phyloP scores from a whole-genome alignment of 2,329 filamentous ascomycete species.

The Pezicula neosporulosa region DNA sequence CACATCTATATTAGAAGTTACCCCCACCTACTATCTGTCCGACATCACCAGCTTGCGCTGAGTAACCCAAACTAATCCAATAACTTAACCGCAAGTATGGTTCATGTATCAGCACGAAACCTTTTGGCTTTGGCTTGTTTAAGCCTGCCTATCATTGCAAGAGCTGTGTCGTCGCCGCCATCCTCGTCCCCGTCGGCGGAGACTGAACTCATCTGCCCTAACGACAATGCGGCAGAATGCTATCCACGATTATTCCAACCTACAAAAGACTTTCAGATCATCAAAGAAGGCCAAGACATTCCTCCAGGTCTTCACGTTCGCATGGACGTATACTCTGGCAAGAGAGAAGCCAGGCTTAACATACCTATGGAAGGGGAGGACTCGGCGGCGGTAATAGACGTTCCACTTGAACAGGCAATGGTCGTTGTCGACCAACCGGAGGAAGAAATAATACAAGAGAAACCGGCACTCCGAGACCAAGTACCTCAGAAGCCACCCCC shows the following conservation, averaged over 20 bases:
- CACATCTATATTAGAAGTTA: conserved; percentile 1
- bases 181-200: conserved; percentile 27
- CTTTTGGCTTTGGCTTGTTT: conserved; percentile 22
- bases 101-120: conserved; percentile 7
- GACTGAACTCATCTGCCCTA: conserved; percentile 62
- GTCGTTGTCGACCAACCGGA: conserved; percentile 20
- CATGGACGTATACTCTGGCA: conserved; percentile 59
- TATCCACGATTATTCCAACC: conserved; percentile 63
- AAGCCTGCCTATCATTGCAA: conserved; percentile 15
- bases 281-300: conserved; percentile 62
- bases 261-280: conserved; percentile 60
- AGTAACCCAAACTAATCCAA: not conserved
- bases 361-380: conserved; percentile 47
- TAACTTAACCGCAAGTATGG: conserved; percentile 14
- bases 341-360: conserved; percentile 65
- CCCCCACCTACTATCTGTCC: not conserved
- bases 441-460: conserved; percentile 28
- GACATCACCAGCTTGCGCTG: not conserved
- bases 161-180: conserved; percentile 15
- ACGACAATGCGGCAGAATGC: conserved; percentile 55
- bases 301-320: conserved; percentile 64
- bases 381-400: conserved; percentile 53
- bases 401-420: conserved; percentile 40
- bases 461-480: conserved; percentile 26
- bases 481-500: conserved; percentile 48